Percentiles rank a stretch among this genome's conserved stretches.
Conservation (phyloP, 805 yeast genomes). For the Nakazawaea ishiwadae region DNA sequence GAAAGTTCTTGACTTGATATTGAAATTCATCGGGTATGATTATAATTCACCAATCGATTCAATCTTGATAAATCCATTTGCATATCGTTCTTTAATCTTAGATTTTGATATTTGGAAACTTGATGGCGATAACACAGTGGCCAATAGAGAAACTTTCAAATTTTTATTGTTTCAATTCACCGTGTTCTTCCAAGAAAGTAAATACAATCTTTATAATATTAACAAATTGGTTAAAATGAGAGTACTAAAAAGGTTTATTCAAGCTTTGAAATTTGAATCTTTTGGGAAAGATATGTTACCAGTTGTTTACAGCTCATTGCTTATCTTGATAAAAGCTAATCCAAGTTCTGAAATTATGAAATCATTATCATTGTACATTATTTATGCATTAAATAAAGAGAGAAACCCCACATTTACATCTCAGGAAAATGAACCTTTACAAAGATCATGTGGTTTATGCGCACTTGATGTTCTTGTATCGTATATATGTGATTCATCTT, state of each 20-base stretch:
- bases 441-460: constrained; percentile 27
- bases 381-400: constrained; percentile 36
- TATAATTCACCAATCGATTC: constrained; percentile 48
- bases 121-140: not conserved
- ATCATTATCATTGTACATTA: constrained; percentile 45
- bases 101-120: constrained; percentile 61
- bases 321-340: constrained; percentile 38
- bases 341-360: constrained; percentile 51
- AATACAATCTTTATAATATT: constrained; percentile 44
- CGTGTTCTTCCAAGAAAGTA: constrained; percentile 49
- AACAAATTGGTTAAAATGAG: constrained; percentile 49
- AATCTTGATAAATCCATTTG: constrained; percentile 46
- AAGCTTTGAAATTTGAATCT: constrained; percentile 39
- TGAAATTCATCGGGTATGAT: constrained; percentile 55
- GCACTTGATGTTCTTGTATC: constrained; percentile 33
- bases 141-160: constrained; percentile 39
- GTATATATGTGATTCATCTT: constrained; percentile 34
- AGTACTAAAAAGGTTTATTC: constrained; percentile 38
- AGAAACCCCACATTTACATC: not conserved
- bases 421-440: constrained; percentile 13
- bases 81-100: constrained; percentile 53
- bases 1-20: constrained; percentile 43
- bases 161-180: constrained; percentile 55
- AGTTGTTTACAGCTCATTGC: constrained; percentile 33
- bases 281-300: constrained; percentile 34